These are phyloP conservation scores for Tympanopsis confertula DNA, from an alignment of 2,329 filamentous ascomycete species.

Conservation along the genomic window DNA sequence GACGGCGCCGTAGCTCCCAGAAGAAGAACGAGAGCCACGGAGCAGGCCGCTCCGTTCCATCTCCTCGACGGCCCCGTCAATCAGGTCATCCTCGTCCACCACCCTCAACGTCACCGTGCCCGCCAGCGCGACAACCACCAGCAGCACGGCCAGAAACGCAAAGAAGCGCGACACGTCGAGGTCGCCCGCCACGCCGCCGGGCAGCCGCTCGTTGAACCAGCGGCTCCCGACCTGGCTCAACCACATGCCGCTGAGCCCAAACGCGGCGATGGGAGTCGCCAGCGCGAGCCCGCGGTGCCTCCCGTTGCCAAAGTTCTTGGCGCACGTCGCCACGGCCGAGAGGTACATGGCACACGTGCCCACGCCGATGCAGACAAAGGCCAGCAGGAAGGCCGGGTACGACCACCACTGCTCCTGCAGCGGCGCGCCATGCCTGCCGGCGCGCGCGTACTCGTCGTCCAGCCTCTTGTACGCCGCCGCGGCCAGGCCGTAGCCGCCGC, in stretches of 20 bases:
- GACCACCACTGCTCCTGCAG: slow-evolving; percentile 44
- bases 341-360: slow-evolving; percentile 86
- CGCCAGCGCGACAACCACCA: slow-evolving; percentile 59
- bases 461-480: slow-evolving; percentile 59
- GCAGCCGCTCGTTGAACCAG: slow-evolving; percentile 57
- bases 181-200: slow-evolving; percentile 51
- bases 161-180: slow-evolving; percentile 78
- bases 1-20: slow-evolving; percentile 52
- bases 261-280: slow-evolving; percentile 80
- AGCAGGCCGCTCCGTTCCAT: slow-evolving; percentile 80
- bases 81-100: slow-evolving; percentile 75
- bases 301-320: slow-evolving; percentile 92
- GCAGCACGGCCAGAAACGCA: slow-evolving; percentile 65
- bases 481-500: slow-evolving; percentile 70
- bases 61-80: slow-evolving; percentile 81
- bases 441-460: slow-evolving; percentile 33
- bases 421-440: slow-evolving; percentile 26
- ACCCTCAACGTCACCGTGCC: slow-evolving; percentile 67
- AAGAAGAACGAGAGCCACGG: slow-evolving; percentile 44
- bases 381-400: slow-evolving; percentile 71
- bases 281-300: slow-evolving; percentile 80
- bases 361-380: slow-evolving; percentile 72
- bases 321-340: slow-evolving; percentile 81
- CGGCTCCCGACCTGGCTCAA: slow-evolving; percentile 77
- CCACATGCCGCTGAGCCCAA: slow-evolving; percentile 93